Evolutionary conservation across 1,139 yeast species (phyloP).

Genomic region (Zygoascus sp.): DNA sequence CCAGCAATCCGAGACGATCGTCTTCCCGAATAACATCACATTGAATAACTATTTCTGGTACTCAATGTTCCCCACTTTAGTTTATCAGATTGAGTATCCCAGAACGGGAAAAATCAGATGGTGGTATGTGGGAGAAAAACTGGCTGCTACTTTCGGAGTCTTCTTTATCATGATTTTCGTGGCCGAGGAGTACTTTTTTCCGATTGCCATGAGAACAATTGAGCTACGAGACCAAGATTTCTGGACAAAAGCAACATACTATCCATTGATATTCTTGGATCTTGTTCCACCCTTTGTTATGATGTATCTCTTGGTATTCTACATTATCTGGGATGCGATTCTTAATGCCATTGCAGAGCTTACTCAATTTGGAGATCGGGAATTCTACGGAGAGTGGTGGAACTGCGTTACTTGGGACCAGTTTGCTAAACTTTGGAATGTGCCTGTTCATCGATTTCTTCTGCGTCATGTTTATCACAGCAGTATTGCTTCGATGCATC

Average conservation of each 20-base stretch:
- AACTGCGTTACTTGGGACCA: conserved; percentile 91
- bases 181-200: conserved; percentile 76
- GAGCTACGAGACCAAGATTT: conserved; percentile 47
- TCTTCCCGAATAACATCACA: conserved; percentile 72
- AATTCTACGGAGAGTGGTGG: conserved; percentile 98
- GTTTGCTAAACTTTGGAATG: conserved; percentile 91
- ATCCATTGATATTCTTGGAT: conserved; percentile 63
- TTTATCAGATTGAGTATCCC: conserved; percentile 64
- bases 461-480: conserved; percentile 93
- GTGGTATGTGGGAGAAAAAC: conserved; percentile 64
- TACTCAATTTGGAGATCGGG: conserved; percentile 80
- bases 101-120: conserved; percentile 66
- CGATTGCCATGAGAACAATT: conserved; percentile 61
- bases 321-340: conserved; percentile 92
- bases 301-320: conserved; percentile 74
- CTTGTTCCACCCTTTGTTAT: conserved; percentile 73
- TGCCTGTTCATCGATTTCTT: conserved; percentile 88
- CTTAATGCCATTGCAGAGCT: conserved; percentile 85
- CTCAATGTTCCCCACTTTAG: conserved; percentile 89
- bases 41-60: conserved; percentile 62
- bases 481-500: conserved; percentile 68
- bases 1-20: conserved; percentile 31
- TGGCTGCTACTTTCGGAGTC: conserved; percentile 80
- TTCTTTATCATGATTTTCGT: conserved; percentile 75
- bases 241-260: conserved; percentile 45